A percentile compares a stretch with the other conserved stretches of the same genome.
Evolutionary conservation across 768 basidiomycete species (phyloP).

Genomic region (Crassisporium funariophilum): DNA sequence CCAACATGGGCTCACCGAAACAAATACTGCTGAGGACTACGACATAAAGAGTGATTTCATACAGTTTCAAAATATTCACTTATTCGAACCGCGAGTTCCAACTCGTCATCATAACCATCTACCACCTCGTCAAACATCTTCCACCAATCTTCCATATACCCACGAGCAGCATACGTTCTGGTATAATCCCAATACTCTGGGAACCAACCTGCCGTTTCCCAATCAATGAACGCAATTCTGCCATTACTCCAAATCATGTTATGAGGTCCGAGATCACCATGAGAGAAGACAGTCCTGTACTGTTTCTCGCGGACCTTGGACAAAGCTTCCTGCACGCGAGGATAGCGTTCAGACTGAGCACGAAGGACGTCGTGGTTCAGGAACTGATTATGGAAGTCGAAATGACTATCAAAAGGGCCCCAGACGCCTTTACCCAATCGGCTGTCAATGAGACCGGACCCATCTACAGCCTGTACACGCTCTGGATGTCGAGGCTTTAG

Average conservation of each 20-base stretch:
- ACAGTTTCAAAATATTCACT: slow-evolving; percentile 6
- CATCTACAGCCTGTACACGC: slow-evolving; percentile 12
- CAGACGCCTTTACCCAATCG: slow-evolving; percentile 7
- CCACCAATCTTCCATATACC: slow-evolving; percentile 4
- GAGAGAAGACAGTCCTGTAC: slow-evolving; percentile 16
- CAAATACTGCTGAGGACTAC: too few species aligned
- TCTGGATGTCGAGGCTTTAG: slow-evolving; percentile 13
- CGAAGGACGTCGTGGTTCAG: neutral
- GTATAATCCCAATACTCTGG: slow-evolving; percentile 21
- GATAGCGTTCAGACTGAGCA: slow-evolving; percentile 1
- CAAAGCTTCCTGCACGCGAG: slow-evolving; percentile 7
- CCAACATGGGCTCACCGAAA: too few species aligned
- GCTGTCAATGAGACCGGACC: slow-evolving; percentile 5
- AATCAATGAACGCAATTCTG: slow-evolving; percentile 16
- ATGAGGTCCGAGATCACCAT: slow-evolving; percentile 19
- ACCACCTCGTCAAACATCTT: slow-evolving; percentile 2
- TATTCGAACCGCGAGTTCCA: slow-evolving; percentile 3
- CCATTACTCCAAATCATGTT: slow-evolving; percentile 17
- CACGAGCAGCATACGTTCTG: slow-evolving; percentile 4
- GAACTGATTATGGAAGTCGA: slow-evolving; percentile 2
- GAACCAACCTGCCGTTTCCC: slow-evolving; percentile 18
- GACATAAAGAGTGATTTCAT: too few species aligned
- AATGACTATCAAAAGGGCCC: slow-evolving; percentile 14
- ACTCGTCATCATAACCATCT: slow-evolving; percentile 3
- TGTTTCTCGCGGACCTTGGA: slow-evolving; percentile 1